Evolutionary conservation across 2,329 filamentous ascomycete species (phyloP).

Genomic region (Fusarium transvaalense): DNA sequence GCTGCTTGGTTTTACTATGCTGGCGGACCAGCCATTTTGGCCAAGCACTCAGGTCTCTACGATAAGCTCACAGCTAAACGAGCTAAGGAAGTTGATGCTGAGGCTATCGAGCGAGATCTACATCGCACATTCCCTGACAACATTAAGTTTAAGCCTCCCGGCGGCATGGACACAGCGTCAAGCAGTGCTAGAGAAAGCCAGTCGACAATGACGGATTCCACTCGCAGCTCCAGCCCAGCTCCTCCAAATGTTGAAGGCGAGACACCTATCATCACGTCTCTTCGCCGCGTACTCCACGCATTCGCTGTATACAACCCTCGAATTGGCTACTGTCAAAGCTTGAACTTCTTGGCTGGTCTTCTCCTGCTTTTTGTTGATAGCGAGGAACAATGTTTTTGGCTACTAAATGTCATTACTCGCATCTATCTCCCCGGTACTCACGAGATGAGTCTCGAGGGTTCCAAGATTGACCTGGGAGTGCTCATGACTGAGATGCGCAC

Average conservation of each 20-base stretch:
- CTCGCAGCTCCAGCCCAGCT: conserved; percentile 53
- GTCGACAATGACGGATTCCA: conserved; percentile 53
- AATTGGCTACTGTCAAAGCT: conserved; percentile 94
- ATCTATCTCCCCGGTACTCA: conserved; percentile 92
- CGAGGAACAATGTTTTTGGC: conserved; percentile 92
- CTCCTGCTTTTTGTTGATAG: conserved; percentile 87
- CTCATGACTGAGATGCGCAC: conserved; percentile 90
- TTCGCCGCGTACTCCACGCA: conserved; percentile 87
- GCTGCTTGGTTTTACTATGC: conserved; percentile 98
- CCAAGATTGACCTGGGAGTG: conserved; percentile 93
- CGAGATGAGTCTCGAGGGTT: conserved; percentile 88
- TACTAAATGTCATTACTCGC: conserved; percentile 91
- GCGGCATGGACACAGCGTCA: conserved; percentile 50
- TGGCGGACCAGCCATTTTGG: conserved; percentile 82
- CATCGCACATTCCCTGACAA: conserved; percentile 97
- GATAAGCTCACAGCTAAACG: conserved; percentile 73
- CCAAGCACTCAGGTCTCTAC: conserved; percentile 83
- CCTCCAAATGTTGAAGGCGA: conserved; percentile 63
- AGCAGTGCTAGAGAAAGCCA: conserved; percentile 53
- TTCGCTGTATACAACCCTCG: conserved; percentile 91
- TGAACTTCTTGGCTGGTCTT: conserved; percentile 94
- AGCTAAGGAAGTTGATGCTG: conserved; percentile 79
- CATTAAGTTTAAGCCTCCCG: conserved; percentile 81
- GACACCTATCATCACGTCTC: conserved; percentile 81
- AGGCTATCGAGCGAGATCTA: conserved; percentile 93